Evolutionary conservation across 306 rosid species (phyloP).

Genomic region (Mimosa bimucronata): DNA sequence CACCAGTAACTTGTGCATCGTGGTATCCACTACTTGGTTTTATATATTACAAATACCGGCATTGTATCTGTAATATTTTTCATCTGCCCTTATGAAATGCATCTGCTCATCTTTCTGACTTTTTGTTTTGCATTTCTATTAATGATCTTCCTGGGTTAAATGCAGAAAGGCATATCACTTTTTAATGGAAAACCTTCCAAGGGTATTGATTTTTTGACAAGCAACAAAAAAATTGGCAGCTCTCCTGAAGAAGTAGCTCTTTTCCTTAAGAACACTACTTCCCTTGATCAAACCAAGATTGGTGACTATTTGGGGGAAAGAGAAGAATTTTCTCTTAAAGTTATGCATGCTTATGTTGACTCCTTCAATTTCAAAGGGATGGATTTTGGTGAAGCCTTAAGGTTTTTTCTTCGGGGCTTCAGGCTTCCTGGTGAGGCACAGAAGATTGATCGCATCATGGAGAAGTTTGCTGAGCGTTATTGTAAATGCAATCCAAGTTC

Average conservation of each 20-base stretch:
- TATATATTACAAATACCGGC: conserved; percentile 10
- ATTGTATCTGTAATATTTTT: conserved; percentile 22
- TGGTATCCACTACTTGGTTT: conserved; percentile 28
- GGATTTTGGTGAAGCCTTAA: conserved; percentile 92
- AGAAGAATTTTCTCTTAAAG: conserved; percentile 92
- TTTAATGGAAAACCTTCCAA: conserved; percentile 95
- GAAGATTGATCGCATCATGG: conserved; percentile 99
- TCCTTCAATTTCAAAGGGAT: conserved; percentile 87
- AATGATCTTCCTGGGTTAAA: conserved; percentile 53
- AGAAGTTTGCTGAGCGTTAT: conserved; percentile 99
- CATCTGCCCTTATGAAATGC: conserved; percentile 17
- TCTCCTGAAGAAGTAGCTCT: conserved; percentile 90
- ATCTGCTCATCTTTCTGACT: conserved; percentile 33
- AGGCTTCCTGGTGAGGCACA: conserved; percentile 99
- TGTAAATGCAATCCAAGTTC: conserved; percentile 96
- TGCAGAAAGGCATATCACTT: conserved; percentile 95
- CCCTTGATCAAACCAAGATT: conserved; percentile 82
- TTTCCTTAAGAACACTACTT: conserved; percentile 80
- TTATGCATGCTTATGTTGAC: conserved; percentile 99
- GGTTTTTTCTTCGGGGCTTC: conserved; percentile 96
- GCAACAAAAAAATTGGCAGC: conserved; percentile 77
- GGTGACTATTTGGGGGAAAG: conserved; percentile 99
- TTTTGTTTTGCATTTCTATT: conserved; percentile 41
- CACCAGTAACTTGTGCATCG: background rate
- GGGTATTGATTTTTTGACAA: conserved; percentile 87